Base-by-base conservation (phyloP, 1,139 yeast species). In the Ogataea hybrid region DNA sequence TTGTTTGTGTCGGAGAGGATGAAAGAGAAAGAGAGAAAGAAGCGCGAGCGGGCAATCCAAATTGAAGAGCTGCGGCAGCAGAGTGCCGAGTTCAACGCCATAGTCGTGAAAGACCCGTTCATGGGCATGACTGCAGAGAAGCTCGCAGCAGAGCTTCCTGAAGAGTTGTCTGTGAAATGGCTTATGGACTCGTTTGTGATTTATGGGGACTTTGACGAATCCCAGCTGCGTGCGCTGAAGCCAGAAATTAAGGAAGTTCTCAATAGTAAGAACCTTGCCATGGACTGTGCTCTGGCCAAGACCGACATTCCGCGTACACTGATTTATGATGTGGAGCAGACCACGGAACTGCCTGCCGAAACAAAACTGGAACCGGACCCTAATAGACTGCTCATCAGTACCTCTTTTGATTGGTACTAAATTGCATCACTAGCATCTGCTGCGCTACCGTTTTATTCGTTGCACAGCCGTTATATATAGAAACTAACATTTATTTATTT, bases 51-150 rank as follows among this genome's bases (percentile, higher is more conserved):
- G 12, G 47, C 47, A 16, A 34, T 33, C 15, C 30, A 37, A 33
- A 39, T 42, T 9, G 42, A 40, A 10, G 46, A 44, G 42, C 41
- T 41, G 6, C 37, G 35, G 16, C 25, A 29, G 17, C 41, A 32
- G 8, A 50, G 46, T 20, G 35, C 56, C 52, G 39, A 41, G 36
- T 76, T 56, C 59, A 83, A 83, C 60, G 79, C 84, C 0, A 63
- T 83, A 39, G 51, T 76, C 6, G 69, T 84, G 16, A 68, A 68
- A 37, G 81, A 79, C 47, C 68, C 77, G 2, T 73, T 76, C 35
- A 68, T 73, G 39, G 86, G 85, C 0, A 68, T 76, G 3, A 70
- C 79, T 0, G 65, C 63, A 42, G 73, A 69, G 8, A 75, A 71
- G 23, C 47, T 79, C 10, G 73, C 68, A 40, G 58, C 52, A 1